These are phyloP conservation scores for Vanderwaltozyma polyspora DNA, from an alignment of 805 yeast genomes.

Conservation along the genomic window DNA sequence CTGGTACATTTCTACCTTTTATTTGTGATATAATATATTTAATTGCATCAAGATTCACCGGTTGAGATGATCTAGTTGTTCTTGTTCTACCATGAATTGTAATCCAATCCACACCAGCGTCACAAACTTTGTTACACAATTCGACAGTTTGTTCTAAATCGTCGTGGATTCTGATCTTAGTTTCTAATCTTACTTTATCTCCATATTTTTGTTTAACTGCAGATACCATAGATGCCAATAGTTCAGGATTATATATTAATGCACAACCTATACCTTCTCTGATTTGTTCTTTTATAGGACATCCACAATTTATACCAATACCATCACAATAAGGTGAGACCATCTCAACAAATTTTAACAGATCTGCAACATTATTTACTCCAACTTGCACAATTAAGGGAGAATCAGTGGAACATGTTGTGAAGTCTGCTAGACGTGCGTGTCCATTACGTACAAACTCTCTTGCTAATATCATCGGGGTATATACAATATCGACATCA, in stretches of 20 bases:
- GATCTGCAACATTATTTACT: constrained; percentile 70
- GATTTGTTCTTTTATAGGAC: constrained; percentile 91
- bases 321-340: constrained; percentile 88
- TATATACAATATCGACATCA: constrained; percentile 71
- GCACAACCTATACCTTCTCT: constrained; percentile 97
- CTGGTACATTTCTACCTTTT: constrained; percentile 49
- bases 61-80: constrained; percentile 71
- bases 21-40: constrained; percentile 40
- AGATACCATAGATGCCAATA: constrained; percentile 71
- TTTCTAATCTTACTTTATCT: constrained; percentile 63
- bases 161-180: constrained; percentile 80
- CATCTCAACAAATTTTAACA: constrained; percentile 76
- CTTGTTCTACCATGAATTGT: constrained; percentile 91
- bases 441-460: constrained; percentile 79
- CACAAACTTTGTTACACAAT: constrained; percentile 65
- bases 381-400: constrained; percentile 86
- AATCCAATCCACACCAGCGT: constrained; percentile 84
- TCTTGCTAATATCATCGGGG: constrained; percentile 94
- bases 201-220: constrained; percentile 75
- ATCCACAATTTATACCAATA: constrained; percentile 91
- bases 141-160: constrained; percentile 61
- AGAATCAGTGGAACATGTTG: constrained; percentile 60
- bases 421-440: constrained; percentile 77
- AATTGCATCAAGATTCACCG: constrained; percentile 78
- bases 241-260: constrained; percentile 69